Base-by-base conservation (phyloP, 2,329 filamentous ascomycete species). In the Ophiostoma piceae region DNA sequence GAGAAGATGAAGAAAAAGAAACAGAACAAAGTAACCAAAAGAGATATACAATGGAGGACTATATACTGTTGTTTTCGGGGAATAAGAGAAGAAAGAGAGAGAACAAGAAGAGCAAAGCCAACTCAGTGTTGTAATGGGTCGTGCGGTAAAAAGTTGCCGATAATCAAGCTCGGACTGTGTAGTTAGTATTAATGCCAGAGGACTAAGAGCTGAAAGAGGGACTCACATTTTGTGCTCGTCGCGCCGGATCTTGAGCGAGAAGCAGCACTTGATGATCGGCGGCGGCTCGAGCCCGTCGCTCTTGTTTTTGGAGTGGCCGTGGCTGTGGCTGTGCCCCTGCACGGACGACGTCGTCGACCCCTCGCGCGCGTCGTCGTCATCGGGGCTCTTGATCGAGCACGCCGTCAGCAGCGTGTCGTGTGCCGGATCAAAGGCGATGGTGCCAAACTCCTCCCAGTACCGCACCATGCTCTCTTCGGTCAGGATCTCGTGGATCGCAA, bases 371-470 rank as follows among this genome's bases (percentile, higher is more conserved):
- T 64, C 88, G 71, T 85, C 85, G 67, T 88, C 84, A 73, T 88
- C 87, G 3, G 92, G 94, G 74, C 89, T 94, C 79, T 97, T 97
- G 72, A 99, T 81, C 12, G 92, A 90, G 78, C 95, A 99, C 74
- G 92, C 94, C 29, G 95, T 99, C 74, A 99, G 83, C 76, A 99
- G 92, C 29, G 94, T 96, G 78, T 99, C 97, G 77, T 98, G 95
- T 11, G 88, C 89, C 70, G 90, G 88, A 77, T 99, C 95, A 79
- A 99, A 99, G 11, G 95, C 96, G 75, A 99, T 98, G 5, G 93
- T 94, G 67, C 94, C 94, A 77, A 99, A 99, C 76, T 99, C 97
- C 80, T 99, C 95, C 95, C 95, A 99, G 77, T 99, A 99, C 75
- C 92, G 92, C 69, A 98, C 95, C 72, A 97, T 87, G 57, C 94